These are phyloP conservation scores for Amaranthus cruentus DNA, from an alignment of 148 eudicot genomes.

Conservation along the genomic window DNA sequence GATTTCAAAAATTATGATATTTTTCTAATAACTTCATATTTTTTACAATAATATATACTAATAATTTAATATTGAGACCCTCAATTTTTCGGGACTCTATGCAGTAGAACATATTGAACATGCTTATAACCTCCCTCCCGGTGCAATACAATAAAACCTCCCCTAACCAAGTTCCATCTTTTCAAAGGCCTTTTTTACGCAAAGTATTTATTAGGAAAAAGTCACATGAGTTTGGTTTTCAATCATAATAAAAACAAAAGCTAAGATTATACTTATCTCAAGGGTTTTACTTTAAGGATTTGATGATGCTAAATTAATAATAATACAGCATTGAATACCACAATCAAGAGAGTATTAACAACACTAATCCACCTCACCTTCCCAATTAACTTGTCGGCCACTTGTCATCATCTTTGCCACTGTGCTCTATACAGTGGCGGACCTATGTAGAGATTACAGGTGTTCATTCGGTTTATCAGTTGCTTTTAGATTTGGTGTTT, in stretches of 20 bases:
- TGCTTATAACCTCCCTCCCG: no score
- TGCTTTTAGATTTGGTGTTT: no score
- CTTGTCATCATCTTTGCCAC: constrained; percentile 29
- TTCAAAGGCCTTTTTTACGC: constrained; percentile 16
- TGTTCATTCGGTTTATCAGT: no score
- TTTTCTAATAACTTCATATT: no score
- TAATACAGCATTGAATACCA: constrained; percentile 26
- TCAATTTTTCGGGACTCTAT: no score
- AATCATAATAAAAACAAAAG: constrained; percentile 31
- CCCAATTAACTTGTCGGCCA: constrained; percentile 48
- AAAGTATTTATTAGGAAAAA: constrained; percentile 34
- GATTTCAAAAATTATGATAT: no score
- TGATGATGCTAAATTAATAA: constrained; percentile 34
- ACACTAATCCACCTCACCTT: constrained; percentile 35
- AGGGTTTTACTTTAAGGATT: constrained; percentile 37
- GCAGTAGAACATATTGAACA: no score
- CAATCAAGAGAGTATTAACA: constrained; percentile 8
- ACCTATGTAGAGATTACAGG: no score
- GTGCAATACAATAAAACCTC: neutral
- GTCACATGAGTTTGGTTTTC: constrained; percentile 34
- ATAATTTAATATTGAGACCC: no score
- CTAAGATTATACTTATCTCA: constrained; percentile 30
- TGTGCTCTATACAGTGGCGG: neutral
- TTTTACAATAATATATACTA: no score
- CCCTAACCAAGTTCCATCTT: constrained; percentile 13